Evolutionary conservation across 2,329 filamentous ascomycete species (phyloP).

Genomic region (Exophiala bonariae): DNA sequence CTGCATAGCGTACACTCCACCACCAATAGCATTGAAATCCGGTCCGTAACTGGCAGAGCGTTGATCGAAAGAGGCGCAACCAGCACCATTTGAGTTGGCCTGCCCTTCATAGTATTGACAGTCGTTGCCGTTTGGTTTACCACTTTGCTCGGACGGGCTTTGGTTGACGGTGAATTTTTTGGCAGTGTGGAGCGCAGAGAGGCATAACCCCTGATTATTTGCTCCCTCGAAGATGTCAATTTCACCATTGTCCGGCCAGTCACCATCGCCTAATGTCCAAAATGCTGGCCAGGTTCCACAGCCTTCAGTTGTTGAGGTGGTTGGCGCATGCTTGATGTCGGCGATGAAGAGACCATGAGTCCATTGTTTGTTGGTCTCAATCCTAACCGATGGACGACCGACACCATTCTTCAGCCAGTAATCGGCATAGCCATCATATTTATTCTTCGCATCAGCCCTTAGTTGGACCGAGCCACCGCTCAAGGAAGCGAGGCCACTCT

Average conservation of each 20-base stretch:
- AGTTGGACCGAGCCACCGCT: conserved; percentile 27
- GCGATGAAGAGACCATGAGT: conserved; percentile 48
- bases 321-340: conserved; percentile 50
- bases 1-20: conserved; percentile 71
- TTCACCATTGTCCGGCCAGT: conserved; percentile 46
- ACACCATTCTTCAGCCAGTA: conserved; percentile 44
- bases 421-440: conserved; percentile 29
- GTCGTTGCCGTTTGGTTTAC: conserved; percentile 40
- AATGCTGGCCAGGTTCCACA: conserved; percentile 50
- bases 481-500: conserved; percentile 30
- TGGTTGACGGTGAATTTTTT: conserved; percentile 42
- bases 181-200: conserved; percentile 50
- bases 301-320: conserved; percentile 29
- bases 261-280: conserved; percentile 40
- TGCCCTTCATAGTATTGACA: conserved; percentile 40
- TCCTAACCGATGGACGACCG: conserved; percentile 45
- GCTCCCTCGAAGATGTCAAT: conserved; percentile 57
- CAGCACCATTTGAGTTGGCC: conserved; percentile 36
- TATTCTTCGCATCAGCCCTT: conserved; percentile 16
- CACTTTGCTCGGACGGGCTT: conserved; percentile 48
- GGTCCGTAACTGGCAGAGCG: conserved; percentile 45
- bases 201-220: conserved; percentile 41
- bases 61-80: conserved; percentile 39
- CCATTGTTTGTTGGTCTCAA: conserved; percentile 44
- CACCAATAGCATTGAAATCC: conserved; percentile 52